Percentiles rank a stretch among this genome's conserved stretches.
phyloP scores from a whole-genome alignment of 805 yeast genomes.

The Hanseniaspora meyeri region DNA sequence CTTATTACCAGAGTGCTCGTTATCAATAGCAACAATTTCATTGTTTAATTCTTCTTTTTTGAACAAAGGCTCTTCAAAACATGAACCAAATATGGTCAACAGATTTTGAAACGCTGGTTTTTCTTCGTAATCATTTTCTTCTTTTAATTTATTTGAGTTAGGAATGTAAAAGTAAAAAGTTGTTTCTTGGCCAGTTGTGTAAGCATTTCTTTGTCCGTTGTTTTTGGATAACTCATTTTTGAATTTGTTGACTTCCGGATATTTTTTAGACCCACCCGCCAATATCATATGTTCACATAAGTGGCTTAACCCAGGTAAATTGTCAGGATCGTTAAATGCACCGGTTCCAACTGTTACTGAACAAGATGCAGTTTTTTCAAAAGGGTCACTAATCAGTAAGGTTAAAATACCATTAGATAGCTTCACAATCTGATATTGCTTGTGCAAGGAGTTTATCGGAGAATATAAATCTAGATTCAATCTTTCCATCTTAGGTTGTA shows the following conservation, averaged over 20 bases:
- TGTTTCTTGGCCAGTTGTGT: slow-evolving; percentile 56
- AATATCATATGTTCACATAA: slow-evolving; percentile 67
- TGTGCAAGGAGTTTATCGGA: slow-evolving; percentile 30
- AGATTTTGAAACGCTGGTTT: slow-evolving; percentile 33
- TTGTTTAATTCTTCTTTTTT: slow-evolving; percentile 30
- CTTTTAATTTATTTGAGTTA: slow-evolving; percentile 21
- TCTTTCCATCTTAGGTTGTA: slow-evolving; percentile 3
- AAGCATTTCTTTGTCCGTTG: slow-evolving; percentile 56
- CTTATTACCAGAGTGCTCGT: slow-evolving; percentile 52
- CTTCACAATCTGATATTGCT: slow-evolving; percentile 35
- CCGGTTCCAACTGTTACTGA: slow-evolving; percentile 72
- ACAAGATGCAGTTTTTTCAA: slow-evolving; percentile 50
- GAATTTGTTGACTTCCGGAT: slow-evolving; percentile 37
- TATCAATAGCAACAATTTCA: slow-evolving; percentile 51
- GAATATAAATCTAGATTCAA: slow-evolving; percentile 18
- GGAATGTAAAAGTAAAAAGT: slow-evolving; percentile 55
- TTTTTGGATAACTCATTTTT: slow-evolving; percentile 33
- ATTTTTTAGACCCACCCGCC: slow-evolving; percentile 42
- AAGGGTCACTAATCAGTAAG: slow-evolving; percentile 64
- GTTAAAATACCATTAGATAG: slow-evolving; percentile 60
- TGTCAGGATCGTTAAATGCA: slow-evolving; percentile 62
- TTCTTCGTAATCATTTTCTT: slow-evolving; percentile 9
- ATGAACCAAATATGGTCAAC: slow-evolving; percentile 39
- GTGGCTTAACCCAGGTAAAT: slow-evolving; percentile 74
- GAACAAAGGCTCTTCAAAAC: slow-evolving; percentile 42